These are phyloP conservation scores for Hemileccinum impolitum DNA, from an alignment of 768 basidiomycete genomes.

Conservation along the genomic window DNA sequence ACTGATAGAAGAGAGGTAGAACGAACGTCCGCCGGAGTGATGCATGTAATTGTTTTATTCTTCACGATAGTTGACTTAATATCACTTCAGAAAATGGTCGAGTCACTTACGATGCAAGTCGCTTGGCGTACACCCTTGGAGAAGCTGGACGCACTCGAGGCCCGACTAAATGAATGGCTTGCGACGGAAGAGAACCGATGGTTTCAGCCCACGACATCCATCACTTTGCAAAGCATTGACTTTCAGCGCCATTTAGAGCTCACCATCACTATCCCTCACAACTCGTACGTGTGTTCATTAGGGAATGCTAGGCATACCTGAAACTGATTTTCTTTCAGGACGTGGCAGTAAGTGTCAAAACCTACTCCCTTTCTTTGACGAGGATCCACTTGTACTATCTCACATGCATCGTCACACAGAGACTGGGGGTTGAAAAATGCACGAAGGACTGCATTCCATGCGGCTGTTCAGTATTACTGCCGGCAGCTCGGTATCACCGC, in stretches of 20 bases:
- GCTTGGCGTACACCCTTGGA: slow-evolving; percentile 71
- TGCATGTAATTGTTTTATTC: slow-evolving; percentile 32
- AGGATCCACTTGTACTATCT: slow-evolving; percentile 1
- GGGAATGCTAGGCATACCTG: neutral
- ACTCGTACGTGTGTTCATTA: slow-evolving; percentile 34
- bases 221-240: slow-evolving; percentile 60
- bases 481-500: slow-evolving; percentile 64
- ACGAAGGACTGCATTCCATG: slow-evolving; percentile 76
- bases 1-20: slow-evolving; percentile 31
- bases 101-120: slow-evolving; percentile 65
- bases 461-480: slow-evolving; percentile 71
- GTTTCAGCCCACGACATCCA: slow-evolving; percentile 65
- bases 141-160: slow-evolving; percentile 69
- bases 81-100: slow-evolving; percentile 56
- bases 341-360: slow-evolving; percentile 32
- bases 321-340: slow-evolving; percentile 19
- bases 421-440: slow-evolving; percentile 62
- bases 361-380: neutral
- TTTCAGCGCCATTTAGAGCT: slow-evolving; percentile 66
- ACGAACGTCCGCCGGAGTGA: slow-evolving; percentile 73
- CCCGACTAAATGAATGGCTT: slow-evolving; percentile 69
- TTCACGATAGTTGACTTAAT: slow-evolving; percentile 8
- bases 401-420: slow-evolving; percentile 13
- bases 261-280: slow-evolving; percentile 61
- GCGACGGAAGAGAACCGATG: slow-evolving; percentile 76